Conservation (phyloP, 306 rosid genomes). For the Vigna radiata region DNA sequence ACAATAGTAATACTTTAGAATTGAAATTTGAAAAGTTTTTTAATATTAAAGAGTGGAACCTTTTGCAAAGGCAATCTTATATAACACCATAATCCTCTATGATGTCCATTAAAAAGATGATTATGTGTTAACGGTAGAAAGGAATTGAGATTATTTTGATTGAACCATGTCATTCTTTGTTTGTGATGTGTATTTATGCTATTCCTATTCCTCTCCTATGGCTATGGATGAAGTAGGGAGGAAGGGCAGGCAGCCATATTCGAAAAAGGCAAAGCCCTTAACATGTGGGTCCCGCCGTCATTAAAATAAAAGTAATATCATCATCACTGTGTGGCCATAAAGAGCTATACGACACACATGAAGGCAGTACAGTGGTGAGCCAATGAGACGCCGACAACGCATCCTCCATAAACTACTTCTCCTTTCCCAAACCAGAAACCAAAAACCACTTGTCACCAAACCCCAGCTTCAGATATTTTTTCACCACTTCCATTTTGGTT, state of each 20-base stretch:
- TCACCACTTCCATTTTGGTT: neutral
- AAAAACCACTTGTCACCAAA: slow-evolving; percentile 43
- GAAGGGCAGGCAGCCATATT: neutral
- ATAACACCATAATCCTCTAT: too few species aligned
- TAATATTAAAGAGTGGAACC: too few species aligned
- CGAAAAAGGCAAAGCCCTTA: slow-evolving; percentile 20
- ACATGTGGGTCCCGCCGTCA: neutral
- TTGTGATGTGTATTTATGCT: neutral
- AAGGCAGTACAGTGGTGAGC: slow-evolving; percentile 18
- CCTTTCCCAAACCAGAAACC: slow-evolving; percentile 52
- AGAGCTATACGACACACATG: slow-evolving; percentile 12
- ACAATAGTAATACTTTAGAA: too few species aligned
- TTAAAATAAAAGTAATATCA: neutral
- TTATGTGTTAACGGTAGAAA: too few species aligned
- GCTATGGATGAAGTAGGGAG: too few species aligned
- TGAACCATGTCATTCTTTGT: neutral
- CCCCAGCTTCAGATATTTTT: neutral
- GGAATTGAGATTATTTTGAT: neutral
- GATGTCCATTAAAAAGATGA: too few species aligned
- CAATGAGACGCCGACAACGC: slow-evolving; percentile 61
- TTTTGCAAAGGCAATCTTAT: too few species aligned
- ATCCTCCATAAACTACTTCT: slow-evolving; percentile 36
- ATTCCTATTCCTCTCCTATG: neutral
- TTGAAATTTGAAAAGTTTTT: too few species aligned
- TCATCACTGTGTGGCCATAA: slow-evolving; percentile 19